Evolutionary conservation across 441 rosid genomes (phyloP), one percentile per base, ranked within the genome.

Genomic region (Pelargonium cotyledonis): DNA sequence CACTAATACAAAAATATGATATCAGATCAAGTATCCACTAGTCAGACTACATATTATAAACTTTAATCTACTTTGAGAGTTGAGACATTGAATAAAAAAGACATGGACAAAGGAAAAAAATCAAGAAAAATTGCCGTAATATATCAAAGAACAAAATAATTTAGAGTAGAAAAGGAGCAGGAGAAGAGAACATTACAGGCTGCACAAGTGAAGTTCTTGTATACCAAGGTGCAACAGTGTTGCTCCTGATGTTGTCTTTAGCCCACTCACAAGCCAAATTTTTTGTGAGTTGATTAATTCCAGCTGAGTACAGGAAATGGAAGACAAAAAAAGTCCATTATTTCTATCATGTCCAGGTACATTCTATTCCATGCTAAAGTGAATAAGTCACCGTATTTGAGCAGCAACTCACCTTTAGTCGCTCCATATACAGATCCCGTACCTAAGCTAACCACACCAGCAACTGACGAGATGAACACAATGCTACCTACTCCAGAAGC

Each of bases 181-280:
- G 57, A 51, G 57, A 51, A n/a, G 57, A 57, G 73, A 66, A 69
- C 12, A 70, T 79, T 87, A 92, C 98, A 68, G 67, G 62, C 74
- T 90, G 84, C 18, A 85, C 96, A 6, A 88, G 88, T 0, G 97
- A 82, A 77, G 97, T 93, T 76, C 60, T 85, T 78, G 65, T 93
- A 70, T 84, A 90, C 97, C 97, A 90, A 2, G 96, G 98, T 6
- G 96, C 94, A 38, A 91, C 91, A 55, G 78, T 66, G 73, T 93
- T 93, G 62, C 83, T 80, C 77, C 97, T 85, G 72, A 91, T 93
- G 66, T 89, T 89, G 84, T 90, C 98, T 9, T 80, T 80, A 21
- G 98, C 96, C 98, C 98, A 88, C 70, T 89, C 96, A 18, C 96
- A 93, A 74, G 98, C 98, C 79, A 93, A 81, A 78, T 84, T 85